Base-by-base conservation (phyloP, 306 rosid species). In the Carpinus viminea region DNA sequence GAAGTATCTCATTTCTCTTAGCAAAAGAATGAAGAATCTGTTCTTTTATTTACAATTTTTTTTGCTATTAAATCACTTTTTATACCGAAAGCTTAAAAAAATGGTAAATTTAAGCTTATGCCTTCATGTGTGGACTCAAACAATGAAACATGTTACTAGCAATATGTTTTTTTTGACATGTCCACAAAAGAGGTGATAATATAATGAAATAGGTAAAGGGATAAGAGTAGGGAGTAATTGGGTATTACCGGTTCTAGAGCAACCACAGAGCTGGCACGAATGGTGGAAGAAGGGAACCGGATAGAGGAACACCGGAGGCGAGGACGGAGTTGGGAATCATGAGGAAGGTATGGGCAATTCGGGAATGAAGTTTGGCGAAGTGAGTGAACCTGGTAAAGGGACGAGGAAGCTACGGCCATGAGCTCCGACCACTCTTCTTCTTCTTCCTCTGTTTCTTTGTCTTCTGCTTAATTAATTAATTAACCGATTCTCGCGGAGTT, bases 251-350 rank as follows among this genome's bases (percentile, higher is more conserved):
- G 78, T 2, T 88, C 86, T 2, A 77, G 57, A 53, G 80, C 79
- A 64, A 85, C 50, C 4, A 85, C 38, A 2, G 93, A 76, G 83
- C 78, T 89, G 5, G 94, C 92, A 11, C 85, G 84, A 68, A 84
- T 70, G 72, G 88, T 43, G 60, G 72, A 18, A 72, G 56, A 26
- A 66, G 66, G 8, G 77, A 34, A 55, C 15, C 83, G 80, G 65
- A 51, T 76, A 76, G 78, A 38, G 60, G 78, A 62, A 16, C 55
- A 54, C 2, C 53, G 55, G 70, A 34, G 80, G n/a, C 78, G 81
- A 82, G 83, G 83, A 81, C 73, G 80, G 72, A 83, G 69, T 7
- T 56, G 92, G 74, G 76, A 65, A 78, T 81, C 54, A 31, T 57
- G 72, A 73, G 68, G 45, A 17, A 89, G 76, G 55, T 2, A 81